phyloP scores from a whole-genome alignment of 345 rosid genomes.

The Reutealis trisperma region DNA sequence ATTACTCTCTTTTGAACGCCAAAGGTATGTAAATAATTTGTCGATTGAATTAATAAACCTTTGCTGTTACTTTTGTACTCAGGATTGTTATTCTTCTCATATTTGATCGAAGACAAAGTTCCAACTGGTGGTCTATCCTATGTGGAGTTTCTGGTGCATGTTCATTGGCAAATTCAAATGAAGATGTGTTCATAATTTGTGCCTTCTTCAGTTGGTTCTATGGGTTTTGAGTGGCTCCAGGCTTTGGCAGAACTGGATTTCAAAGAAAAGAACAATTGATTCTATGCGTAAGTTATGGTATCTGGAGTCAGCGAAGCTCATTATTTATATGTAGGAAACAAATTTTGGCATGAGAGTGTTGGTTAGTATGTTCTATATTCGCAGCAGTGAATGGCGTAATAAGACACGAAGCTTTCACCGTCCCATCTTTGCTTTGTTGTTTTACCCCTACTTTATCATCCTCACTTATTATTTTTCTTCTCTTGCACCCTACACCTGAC shows the following conservation, averaged over 20 bases:
- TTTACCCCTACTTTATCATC: neutral
- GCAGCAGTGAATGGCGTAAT: neutral
- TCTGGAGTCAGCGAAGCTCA: neutral
- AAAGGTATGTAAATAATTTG: neutral
- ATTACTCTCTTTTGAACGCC: neutral
- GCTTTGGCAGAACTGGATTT: neutral
- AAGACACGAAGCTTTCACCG: neutral
- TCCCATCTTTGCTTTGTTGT: neutral
- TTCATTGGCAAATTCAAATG: conserved; percentile 86
- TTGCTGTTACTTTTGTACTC: conserved; percentile 7
- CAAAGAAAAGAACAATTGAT: neutral
- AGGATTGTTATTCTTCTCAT: conserved; percentile 77
- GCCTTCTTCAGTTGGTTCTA: conserved; percentile 6
- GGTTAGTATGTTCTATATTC: conserved; percentile 18
- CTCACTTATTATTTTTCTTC: neutral
- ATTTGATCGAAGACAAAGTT: conserved; percentile 82
- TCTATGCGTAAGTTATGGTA: neutral
- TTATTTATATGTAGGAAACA: conserved; percentile 1
- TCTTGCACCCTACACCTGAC: neutral
- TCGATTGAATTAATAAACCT: neutral
- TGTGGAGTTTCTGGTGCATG: conserved; percentile 84
- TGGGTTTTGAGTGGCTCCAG: conserved; percentile 18
- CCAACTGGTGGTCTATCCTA: conserved; percentile 68
- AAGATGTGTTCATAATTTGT: conserved; percentile 61
- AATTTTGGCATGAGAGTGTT: conserved; percentile 14